Evolutionary conservation across 768 basidiomycete species (phyloP), one percentile per base, ranked within the genome.

Genomic region (Amanita muscaria): DNA sequence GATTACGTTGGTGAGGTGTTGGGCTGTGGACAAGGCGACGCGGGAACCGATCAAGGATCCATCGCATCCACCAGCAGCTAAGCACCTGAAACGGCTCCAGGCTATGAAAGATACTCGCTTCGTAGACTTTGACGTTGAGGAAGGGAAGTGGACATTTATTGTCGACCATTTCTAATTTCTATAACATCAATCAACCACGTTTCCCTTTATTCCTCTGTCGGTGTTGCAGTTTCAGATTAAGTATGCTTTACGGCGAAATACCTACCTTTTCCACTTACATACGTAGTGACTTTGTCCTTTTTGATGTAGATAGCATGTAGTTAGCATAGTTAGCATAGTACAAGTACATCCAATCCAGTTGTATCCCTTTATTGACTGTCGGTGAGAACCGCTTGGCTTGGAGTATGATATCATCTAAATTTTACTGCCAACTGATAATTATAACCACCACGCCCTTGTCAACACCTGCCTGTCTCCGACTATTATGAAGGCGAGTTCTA

Each of bases 131-230:
- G 83, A 91, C 47, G 72, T 79, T 43, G 69, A 69, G 53, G 79
- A 80, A 54, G 96, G 96, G 41, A 82, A 76, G 63, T 97, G 94
- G 94, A 84, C 80, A 40, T 98, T 99, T 66, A 79, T 73, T 23
- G 96, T 98, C 50, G 82, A 91, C 58, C 90, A 94, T 67, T 99
- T 97, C 70, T 89, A 64, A 74, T 33, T 30, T 24, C 3, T 3
- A 21, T n/a, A n/a, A n/a, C n/a, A n/a, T n/a, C n/a, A n/a, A n/a
- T n/a, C n/a, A n/a, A n/a, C n/a, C n/a, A n/a, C n/a, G n/a, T n/a
- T n/a, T n/a, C n/a, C n/a, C n/a, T n/a, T n/a, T n/a, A n/a, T n/a
- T n/a, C n/a, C n/a, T n/a, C n/a, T n/a, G n/a, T n/a, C n/a, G n/a
- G n/a, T n/a, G n/a, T n/a, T 31, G 41, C 23, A 25, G 22, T 31